A percentile compares a stretch with the other conserved stretches of the same genome.
Conservation (phyloP, 768 basidiomycete genomes). For the Lactifluus rugatus region DNA sequence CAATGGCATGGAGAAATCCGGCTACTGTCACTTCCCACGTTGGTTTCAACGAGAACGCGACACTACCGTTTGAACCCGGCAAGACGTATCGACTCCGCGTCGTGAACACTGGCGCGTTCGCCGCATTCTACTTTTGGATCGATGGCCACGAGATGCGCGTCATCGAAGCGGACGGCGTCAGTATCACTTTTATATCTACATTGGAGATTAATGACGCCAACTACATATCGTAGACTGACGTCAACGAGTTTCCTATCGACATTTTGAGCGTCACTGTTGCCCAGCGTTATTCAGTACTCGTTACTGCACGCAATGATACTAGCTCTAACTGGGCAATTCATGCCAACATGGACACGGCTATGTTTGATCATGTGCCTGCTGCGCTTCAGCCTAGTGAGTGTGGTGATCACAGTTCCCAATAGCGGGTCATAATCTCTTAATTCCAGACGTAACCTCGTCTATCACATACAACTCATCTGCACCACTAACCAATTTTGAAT, state of each 20-base stretch:
- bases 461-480: constrained; percentile 61
- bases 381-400: constrained; percentile 63
- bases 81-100: constrained; percentile 87
- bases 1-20: constrained; percentile 39
- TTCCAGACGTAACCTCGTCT: constrained; percentile 71
- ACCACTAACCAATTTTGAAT: constrained; percentile 41
- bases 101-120: constrained; percentile 71
- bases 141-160: constrained; percentile 80
- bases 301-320: constrained; percentile 82
- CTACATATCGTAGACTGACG: constrained; percentile 48
- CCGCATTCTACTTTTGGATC: constrained; percentile 79
- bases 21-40: constrained; percentile 45
- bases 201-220: not conserved
- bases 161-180: constrained; percentile 76
- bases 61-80: constrained; percentile 73
- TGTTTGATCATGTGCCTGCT: constrained; percentile 80
- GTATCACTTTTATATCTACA: constrained; percentile 22
- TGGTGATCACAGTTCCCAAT: not conserved
- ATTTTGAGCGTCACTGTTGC: constrained; percentile 70
- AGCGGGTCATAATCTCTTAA: not conserved
- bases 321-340: constrained; percentile 78
- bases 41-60: constrained; percentile 83
- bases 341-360: constrained; percentile 79
- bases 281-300: constrained; percentile 88
- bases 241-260: constrained; percentile 62